A percentile compares a stretch with the other conserved stretches of the same genome.
Conservation (phyloP, 768 basidiomycete species). For the Leccinum aurantiacum region DNA sequence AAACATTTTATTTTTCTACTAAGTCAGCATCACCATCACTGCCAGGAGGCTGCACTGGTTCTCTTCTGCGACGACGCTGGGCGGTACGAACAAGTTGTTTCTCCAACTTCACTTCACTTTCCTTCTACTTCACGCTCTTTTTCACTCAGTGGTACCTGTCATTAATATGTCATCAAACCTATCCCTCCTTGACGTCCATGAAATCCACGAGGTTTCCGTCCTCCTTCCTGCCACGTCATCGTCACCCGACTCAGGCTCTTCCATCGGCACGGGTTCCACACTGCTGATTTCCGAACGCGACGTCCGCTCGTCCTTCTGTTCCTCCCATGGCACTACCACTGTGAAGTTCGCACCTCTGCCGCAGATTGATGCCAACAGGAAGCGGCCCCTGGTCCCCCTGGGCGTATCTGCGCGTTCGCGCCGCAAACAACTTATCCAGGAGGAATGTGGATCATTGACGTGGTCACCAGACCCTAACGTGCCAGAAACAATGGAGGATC, state of each 20-base stretch:
- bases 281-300: slow-evolving; percentile 13
- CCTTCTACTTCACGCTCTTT: slow-evolving; percentile 28
- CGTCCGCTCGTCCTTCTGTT: slow-evolving; percentile 16
- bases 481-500: slow-evolving; percentile 42
- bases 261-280: slow-evolving; percentile 10
- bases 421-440: slow-evolving; percentile 21
- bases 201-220: slow-evolving; percentile 19
- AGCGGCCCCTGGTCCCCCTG: slow-evolving; percentile 49
- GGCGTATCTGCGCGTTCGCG: slow-evolving; percentile 49
- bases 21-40: slow-evolving; percentile 1
- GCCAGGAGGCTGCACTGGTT: slow-evolving; percentile 1
- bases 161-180: slow-evolving; percentile 15
- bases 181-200: slow-evolving; percentile 12
- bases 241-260: slow-evolving; percentile 21
- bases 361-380: slow-evolving; percentile 47
- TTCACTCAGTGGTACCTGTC: not conserved
- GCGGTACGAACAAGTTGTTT: slow-evolving; percentile 3
- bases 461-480: slow-evolving; percentile 24
- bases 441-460: slow-evolving; percentile 20
- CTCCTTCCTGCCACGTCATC: slow-evolving; percentile 9
- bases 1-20: not conserved
- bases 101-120: slow-evolving; percentile 10
- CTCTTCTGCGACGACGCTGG: slow-evolving; percentile 16
- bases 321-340: slow-evolving; percentile 26
- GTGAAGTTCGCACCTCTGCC: slow-evolving; percentile 34